These are phyloP conservation scores for Selenicereus undatus DNA, from an alignment of 148 eudicot genomes.

Conservation along the genomic window DNA sequence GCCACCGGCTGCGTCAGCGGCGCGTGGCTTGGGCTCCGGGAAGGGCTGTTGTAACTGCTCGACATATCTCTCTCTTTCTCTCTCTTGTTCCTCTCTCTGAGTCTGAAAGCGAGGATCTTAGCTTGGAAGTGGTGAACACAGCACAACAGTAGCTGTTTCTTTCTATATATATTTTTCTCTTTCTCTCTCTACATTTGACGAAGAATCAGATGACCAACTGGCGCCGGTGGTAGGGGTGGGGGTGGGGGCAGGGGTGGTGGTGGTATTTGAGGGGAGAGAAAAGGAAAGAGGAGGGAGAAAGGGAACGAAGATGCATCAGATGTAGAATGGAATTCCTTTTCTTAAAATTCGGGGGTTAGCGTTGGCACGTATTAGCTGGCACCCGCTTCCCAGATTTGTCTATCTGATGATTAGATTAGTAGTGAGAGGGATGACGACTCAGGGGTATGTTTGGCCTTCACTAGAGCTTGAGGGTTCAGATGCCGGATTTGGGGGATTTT, in stretches of 20 bases:
- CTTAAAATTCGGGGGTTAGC: constrained; percentile 20
- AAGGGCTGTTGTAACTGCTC: constrained; percentile 56
- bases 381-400: constrained; percentile 17
- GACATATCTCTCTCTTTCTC: constrained; percentile 27
- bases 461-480: too few relatives aligned
- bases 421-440: neutral
- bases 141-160: too few relatives aligned
- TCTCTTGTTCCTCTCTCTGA: too few relatives aligned
- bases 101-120: neutral
- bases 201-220: neutral
- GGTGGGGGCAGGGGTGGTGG: too few relatives aligned
- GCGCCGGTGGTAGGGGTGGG: neutral
- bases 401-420: constrained; percentile 6
- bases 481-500: too few relatives aligned
- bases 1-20: constrained; percentile 32
- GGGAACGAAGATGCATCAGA: constrained; percentile 4
- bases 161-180: neutral
- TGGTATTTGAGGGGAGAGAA: neutral
- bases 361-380: constrained; percentile 40
- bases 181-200: neutral
- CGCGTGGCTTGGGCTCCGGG: constrained; percentile 47
- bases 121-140: neutral
- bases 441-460: neutral
- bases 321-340: constrained; percentile 15
- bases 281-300: neutral